These are phyloP conservation scores for Plasmodium vivax DNA, from an alignment of 169 alveolate species.

Conservation along the genomic window DNA sequence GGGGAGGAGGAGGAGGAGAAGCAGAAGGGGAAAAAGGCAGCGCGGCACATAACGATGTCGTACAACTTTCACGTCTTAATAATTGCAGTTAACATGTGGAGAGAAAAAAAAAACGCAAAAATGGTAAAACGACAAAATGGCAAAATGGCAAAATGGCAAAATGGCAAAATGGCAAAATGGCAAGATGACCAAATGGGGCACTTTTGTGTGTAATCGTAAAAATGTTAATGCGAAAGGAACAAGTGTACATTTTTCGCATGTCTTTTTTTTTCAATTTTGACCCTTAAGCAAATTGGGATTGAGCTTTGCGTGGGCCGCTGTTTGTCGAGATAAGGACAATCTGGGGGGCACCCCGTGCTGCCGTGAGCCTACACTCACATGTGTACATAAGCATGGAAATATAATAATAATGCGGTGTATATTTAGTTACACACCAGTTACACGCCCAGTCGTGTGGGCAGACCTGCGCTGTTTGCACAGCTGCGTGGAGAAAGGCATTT, in stretches of 20 bases:
- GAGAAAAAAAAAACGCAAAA: neutral
- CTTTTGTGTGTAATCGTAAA: neutral
- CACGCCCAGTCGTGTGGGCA: neutral
- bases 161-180: neutral
- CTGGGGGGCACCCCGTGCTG: neutral
- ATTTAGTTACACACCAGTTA: neutral
- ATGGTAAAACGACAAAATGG: too few species aligned
- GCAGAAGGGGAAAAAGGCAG: neutral
- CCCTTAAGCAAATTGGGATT: neutral
- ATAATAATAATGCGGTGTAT: neutral
- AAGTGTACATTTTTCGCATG: neutral
- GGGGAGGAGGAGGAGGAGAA: neutral
- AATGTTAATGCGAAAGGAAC: neutral
- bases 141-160: too few species aligned
- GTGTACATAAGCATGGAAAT: neutral
- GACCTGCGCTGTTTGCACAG: neutral
- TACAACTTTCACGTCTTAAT: neutral
- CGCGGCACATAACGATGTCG: neutral
- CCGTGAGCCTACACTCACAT: neutral
- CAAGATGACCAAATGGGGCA: neutral
- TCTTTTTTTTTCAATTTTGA: neutral
- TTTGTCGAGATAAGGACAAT: neutral
- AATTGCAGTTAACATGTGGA: neutral
- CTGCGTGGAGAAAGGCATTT: neutral
- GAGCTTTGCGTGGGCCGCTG: neutral